Conservation (phyloP, 2,329 filamentous ascomycete genomes). For the Davidsoniella virescens region DNA sequence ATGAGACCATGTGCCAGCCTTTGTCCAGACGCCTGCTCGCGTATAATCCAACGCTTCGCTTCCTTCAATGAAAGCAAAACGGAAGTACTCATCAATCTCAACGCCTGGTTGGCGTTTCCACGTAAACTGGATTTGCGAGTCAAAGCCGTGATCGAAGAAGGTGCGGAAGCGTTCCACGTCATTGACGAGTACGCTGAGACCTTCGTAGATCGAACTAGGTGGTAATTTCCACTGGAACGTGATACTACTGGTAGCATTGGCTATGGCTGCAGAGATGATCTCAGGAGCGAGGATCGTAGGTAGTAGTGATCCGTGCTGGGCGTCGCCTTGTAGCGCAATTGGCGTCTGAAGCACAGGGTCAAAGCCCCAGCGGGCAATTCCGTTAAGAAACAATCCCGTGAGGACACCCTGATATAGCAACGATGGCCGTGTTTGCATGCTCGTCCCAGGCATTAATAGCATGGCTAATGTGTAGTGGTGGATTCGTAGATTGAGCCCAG, state of each 20-base stretch:
- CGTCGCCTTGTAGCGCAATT: constrained; percentile 51
- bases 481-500: constrained; percentile 67
- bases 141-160: constrained; percentile 44
- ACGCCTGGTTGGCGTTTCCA: constrained; percentile 37
- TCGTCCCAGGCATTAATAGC: constrained; percentile 72
- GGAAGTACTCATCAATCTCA: constrained; percentile 51
- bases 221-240: constrained; percentile 39
- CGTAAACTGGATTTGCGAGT: constrained; percentile 30
- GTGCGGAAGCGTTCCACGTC: constrained; percentile 69
- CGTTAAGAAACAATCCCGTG: constrained; percentile 84
- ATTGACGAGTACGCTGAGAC: constrained; percentile 66
- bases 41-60: constrained; percentile 53
- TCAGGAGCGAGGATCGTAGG: constrained; percentile 32
- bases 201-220: constrained; percentile 42
- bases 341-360: constrained; percentile 76
- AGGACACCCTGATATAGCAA: constrained; percentile 81
- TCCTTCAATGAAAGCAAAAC: constrained; percentile 59
- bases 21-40: constrained; percentile 54
- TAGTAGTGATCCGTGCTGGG: constrained; percentile 44
- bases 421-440: constrained; percentile 70
- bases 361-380: constrained; percentile 87
- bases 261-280: constrained; percentile 19
- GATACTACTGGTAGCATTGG: constrained; percentile 33
- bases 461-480: constrained; percentile 91
- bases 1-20: constrained; percentile 45